phyloP scores from a whole-genome alignment of 1,139 yeast species.

The Blastobotrys elegans region DNA sequence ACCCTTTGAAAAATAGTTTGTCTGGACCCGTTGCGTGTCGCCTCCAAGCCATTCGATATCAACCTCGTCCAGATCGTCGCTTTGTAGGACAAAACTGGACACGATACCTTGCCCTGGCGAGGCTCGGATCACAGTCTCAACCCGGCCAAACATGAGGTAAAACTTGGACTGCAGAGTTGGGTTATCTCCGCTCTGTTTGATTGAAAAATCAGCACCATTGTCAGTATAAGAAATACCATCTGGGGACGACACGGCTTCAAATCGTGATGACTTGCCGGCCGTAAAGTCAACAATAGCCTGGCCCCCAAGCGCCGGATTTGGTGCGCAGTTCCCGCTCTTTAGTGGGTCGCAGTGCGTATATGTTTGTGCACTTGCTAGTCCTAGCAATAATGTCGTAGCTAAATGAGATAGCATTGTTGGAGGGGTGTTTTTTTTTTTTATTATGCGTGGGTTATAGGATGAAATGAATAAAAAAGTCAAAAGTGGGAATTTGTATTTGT shows the following conservation, averaged over 20 bases:
- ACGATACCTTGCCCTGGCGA: slow-evolving; percentile 73
- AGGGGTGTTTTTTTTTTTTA: not conserved
- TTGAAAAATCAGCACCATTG: slow-evolving; percentile 58
- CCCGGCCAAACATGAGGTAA: slow-evolving; percentile 80
- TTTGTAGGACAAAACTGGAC: slow-evolving; percentile 73
- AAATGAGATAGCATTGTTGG: slow-evolving; percentile 1
- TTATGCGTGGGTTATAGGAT: not conserved
- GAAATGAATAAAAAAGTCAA: no score
- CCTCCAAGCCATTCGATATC: slow-evolving; percentile 83
- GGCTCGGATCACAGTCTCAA: slow-evolving; percentile 67
- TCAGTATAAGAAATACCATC: slow-evolving; percentile 30
- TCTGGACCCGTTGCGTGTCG: slow-evolving; percentile 63
- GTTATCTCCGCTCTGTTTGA: slow-evolving; percentile 61
- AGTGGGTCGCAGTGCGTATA: slow-evolving; percentile 31
- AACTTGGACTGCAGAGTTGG: slow-evolving; percentile 72
- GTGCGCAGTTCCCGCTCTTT: slow-evolving; percentile 22
- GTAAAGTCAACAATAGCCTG: slow-evolving; percentile 28
- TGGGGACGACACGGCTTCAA: slow-evolving; percentile 20
- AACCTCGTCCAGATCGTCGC: slow-evolving; percentile 81
- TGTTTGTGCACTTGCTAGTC: slow-evolving; percentile 25
- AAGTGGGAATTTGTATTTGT: no score
- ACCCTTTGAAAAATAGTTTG: slow-evolving; percentile 79
- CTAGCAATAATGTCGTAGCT: slow-evolving; percentile 2
- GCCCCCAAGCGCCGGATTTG: slow-evolving; percentile 33
- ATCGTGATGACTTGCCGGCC: slow-evolving; percentile 21